Evolutionary conservation across 352 stramenopile genomes (phyloP), one percentile per base, ranked within the genome.

Genomic region (Phytophthora vignae): DNA sequence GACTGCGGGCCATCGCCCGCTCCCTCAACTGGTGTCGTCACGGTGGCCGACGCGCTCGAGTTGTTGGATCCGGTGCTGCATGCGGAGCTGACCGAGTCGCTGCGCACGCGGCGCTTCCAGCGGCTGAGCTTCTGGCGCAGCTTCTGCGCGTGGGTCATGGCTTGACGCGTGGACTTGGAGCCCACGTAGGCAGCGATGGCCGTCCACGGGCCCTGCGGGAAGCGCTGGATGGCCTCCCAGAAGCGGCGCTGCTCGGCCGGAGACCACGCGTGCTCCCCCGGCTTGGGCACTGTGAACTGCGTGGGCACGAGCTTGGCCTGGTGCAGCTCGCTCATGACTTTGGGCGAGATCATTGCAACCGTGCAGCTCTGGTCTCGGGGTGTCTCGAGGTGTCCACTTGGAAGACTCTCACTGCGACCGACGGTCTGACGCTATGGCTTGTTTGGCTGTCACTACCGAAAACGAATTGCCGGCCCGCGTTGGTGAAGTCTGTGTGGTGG

Each of bases 111-210:
- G 38, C 78, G 77, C 54, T 85, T 84, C 79, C 81, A 90, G 25
- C 82, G 82, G 58, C 57, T 80, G 57, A 91, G 80, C 59, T 91
- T 91, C 74, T 90, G 82, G 3, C 84, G 80, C 44, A 90, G 74
- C 69, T 91, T 91, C 67, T 91, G 84, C 62, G 80, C 84, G 57
- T 90, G 82, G 4, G 84, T 91, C 81, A 90, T 89, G 14, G 84
- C 83, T 71, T 91, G 84, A 38, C 84, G 84, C 10, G 82, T 90
- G 1, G 82, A 88, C 38, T 87, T 87, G 60, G 84, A 87, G 58
- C 82, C 80, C 38, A 91, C 75, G 67, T 86, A 87, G 55, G 70
- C 81, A 27, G 83, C 83, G 61, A 91, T 88, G 38, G 76, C 77
- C 17, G 83, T 89, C 83, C 83, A 91, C 9, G 83, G 83, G 0